Evolutionary conservation across 2,329 filamentous ascomycete species (phyloP).

Genomic region (Fusarium marasasianum): DNA sequence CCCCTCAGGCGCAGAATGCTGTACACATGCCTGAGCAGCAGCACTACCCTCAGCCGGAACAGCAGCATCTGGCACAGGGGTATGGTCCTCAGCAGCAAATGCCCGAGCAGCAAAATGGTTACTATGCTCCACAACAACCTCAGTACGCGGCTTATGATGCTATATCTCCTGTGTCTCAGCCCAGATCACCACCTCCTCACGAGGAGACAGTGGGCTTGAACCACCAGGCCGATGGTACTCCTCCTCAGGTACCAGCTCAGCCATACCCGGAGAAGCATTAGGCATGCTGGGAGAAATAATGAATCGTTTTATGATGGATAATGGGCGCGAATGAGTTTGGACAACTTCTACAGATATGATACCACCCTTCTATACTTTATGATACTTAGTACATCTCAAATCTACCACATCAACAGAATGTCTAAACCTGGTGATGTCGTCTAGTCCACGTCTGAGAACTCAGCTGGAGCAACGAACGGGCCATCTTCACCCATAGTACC

Average conservation of each 20-base stretch:
- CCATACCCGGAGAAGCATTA: constrained; percentile 41
- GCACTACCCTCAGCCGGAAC: neutral
- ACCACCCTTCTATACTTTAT: constrained; percentile 29
- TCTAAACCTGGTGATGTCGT: neutral
- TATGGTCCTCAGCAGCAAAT: neutral
- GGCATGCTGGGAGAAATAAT: neutral
- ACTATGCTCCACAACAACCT: neutral
- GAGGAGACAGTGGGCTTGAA: constrained; percentile 45
- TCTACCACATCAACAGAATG: neutral
- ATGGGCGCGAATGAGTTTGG: neutral
- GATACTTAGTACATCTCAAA: neutral
- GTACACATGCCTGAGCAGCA: constrained; percentile 9
- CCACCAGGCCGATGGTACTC: constrained; percentile 46
- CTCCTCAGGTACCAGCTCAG: constrained; percentile 23
- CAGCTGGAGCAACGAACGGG: constrained; percentile 49
- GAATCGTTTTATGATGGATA: neutral
- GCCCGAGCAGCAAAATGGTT: neutral
- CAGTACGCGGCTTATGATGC: neutral
- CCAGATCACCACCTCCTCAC: constrained; percentile 38
- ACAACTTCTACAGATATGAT: constrained; percentile 22
- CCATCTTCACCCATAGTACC: constrained; percentile 51
- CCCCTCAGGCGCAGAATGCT: neutral
- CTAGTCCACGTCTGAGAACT: constrained; percentile 49
- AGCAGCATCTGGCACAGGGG: neutral
- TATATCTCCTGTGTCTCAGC: neutral